These are phyloP conservation scores for Metschnikowia reukaufii DNA, from an alignment of 805 yeast species.

Conservation along the genomic window DNA sequence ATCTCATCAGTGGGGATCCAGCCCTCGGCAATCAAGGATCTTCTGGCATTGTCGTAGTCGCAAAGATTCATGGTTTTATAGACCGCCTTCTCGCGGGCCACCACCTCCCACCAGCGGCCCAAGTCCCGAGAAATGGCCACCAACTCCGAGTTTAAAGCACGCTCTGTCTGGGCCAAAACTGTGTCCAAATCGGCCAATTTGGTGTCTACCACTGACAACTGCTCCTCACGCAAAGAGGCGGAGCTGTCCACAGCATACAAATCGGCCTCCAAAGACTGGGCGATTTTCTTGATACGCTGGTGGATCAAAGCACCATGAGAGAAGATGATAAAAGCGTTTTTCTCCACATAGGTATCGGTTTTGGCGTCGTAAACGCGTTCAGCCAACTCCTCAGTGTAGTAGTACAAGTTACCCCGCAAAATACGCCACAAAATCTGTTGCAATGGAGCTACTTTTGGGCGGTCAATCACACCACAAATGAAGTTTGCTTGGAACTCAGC, in stretches of 20 bases:
- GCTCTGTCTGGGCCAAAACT: constrained; percentile 34
- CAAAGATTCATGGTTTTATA: constrained; percentile 75
- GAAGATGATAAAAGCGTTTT: constrained; percentile 83
- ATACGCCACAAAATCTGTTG: constrained; percentile 90
- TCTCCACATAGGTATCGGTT: constrained; percentile 56
- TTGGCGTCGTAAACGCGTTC: constrained; percentile 66
- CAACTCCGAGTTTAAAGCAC: constrained; percentile 59
- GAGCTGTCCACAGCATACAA: constrained; percentile 58
- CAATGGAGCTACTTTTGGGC: constrained; percentile 65
- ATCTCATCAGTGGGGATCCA: constrained; percentile 90
- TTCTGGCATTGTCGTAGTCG: constrained; percentile 79
- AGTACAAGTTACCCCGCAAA: constrained; percentile 85
- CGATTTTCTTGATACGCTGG: constrained; percentile 72
- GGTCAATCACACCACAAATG: constrained; percentile 79
- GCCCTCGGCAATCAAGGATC: constrained; percentile 90
- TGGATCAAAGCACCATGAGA: constrained; percentile 84
- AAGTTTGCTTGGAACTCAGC: constrained; percentile 40
- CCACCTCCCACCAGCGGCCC: constrained; percentile 47
- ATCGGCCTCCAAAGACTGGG: constrained; percentile 87
- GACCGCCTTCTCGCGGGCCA: constrained; percentile 78
- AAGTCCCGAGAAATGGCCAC: constrained; percentile 74
- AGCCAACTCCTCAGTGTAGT: constrained; percentile 70
- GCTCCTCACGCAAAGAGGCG: constrained; percentile 29
- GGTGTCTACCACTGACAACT: constrained; percentile 27
- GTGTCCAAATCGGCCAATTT: constrained; percentile 36